These are phyloP conservation scores for Venturia effusa DNA, from an alignment of 2,329 filamentous ascomycete genomes.

Conservation along the genomic window DNA sequence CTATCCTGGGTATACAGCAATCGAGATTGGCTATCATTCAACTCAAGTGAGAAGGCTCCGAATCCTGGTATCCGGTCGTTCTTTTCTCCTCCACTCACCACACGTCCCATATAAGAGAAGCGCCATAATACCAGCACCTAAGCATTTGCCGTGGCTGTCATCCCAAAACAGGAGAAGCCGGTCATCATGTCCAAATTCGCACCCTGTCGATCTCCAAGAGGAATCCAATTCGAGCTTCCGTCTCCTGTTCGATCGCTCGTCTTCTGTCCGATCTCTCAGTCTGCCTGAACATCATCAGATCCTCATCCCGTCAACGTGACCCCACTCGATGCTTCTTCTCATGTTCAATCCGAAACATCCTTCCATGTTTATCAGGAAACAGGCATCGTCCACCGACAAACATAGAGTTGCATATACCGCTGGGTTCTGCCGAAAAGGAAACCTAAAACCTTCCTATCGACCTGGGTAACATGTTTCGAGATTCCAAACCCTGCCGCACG, in stretches of 20 bases:
- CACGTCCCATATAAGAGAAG: neutral
- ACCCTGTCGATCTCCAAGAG: neutral
- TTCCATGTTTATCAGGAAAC: neutral
- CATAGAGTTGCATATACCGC: neutral
- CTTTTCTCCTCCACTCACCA: slow-evolving; percentile 1
- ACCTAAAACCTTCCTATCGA: neutral
- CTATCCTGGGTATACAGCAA: too few relatives aligned
- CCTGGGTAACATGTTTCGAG: neutral
- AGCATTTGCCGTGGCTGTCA: neutral
- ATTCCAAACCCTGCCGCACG: neutral
- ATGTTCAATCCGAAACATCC: neutral
- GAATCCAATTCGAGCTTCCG: neutral
- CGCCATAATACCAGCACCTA: neutral
- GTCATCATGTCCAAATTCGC: neutral
- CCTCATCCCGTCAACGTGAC: neutral
- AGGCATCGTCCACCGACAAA: neutral
- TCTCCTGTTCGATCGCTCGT: neutral
- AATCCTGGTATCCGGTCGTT: neutral
- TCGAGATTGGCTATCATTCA: neutral
- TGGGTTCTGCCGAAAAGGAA: neutral
- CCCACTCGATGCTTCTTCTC: neutral
- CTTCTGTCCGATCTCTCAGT: neutral
- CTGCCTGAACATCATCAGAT: neutral
- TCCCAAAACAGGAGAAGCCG: neutral
- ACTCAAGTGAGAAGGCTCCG: neutral